Conservation (phyloP, 2,329 filamentous ascomycete genomes). For the Coleophoma cylindrospora region DNA sequence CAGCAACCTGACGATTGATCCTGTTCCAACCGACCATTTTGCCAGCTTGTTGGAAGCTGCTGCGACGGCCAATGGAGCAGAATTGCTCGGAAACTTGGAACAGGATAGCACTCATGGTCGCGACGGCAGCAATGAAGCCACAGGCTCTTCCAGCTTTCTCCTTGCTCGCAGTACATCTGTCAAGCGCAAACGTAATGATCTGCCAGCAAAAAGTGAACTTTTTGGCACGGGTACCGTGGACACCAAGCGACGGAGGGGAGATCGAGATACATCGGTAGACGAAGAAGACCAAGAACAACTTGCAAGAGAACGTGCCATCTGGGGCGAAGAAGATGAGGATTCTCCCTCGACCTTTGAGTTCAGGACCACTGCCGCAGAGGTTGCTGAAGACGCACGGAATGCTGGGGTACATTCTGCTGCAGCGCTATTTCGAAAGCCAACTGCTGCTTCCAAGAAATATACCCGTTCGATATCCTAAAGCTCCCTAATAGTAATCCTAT, state of each 20-base stretch:
- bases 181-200: constrained; percentile 1
- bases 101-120: too few species aligned
- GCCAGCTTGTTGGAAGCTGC: constrained; percentile 19
- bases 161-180: too few species aligned
- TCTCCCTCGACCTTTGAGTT: constrained; percentile 1
- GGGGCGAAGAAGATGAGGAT: constrained; percentile 17
- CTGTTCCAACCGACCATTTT: too few species aligned
- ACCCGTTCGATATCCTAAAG: constrained; percentile 14
- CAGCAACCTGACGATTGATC: too few species aligned
- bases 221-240: neutral
- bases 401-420: constrained; percentile 22
- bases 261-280: constrained; percentile 3
- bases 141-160: too few species aligned
- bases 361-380: constrained; percentile 7
- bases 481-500: neutral
- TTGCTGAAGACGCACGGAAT: constrained; percentile 16
- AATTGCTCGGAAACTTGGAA: too few species aligned
- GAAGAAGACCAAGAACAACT: constrained; percentile 8
- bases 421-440: constrained; percentile 21
- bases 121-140: too few species aligned
- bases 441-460: constrained; percentile 23
- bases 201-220: neutral
- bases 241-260: constrained; percentile 6
- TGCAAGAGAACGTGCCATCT: constrained; percentile 21
- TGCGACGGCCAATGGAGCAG: constrained; percentile 16